phyloP scores from a whole-genome alignment of 2,329 filamentous ascomycete species.

The Aspergillus jensenii region DNA sequence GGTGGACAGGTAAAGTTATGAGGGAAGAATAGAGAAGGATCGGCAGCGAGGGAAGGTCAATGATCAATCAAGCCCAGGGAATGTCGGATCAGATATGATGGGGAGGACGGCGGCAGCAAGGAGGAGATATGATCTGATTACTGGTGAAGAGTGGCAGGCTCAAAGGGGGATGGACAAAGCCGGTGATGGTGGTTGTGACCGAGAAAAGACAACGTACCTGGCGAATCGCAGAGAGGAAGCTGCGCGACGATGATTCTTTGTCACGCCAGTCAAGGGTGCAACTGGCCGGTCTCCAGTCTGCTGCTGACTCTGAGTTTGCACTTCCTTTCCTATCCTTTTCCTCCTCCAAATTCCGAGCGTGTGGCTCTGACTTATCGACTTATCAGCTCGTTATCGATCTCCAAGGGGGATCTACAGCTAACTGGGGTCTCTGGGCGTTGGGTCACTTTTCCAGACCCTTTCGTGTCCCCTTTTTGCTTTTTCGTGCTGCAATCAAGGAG shows the following conservation, averaged over 20 bases:
- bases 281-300: neutral
- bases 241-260: slow-evolving; percentile 2
- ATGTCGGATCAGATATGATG: slow-evolving; percentile 26
- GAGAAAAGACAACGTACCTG: slow-evolving; percentile 10
- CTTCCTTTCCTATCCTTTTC: neutral
- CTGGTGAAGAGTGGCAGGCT: neutral
- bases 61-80: slow-evolving; percentile 17
- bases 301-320: neutral
- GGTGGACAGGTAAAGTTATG: slow-evolving; percentile 13
- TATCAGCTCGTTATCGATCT: slow-evolving; percentile 26
- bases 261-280: neutral
- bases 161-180: neutral
- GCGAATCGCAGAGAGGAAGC: neutral
- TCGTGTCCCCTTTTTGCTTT: slow-evolving; percentile 10
- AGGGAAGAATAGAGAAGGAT: slow-evolving; percentile 13
- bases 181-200: slow-evolving; percentile 8
- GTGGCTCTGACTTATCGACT: slow-evolving; percentile 4
- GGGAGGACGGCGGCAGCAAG: slow-evolving; percentile 6
- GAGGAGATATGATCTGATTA: slow-evolving; percentile 11
- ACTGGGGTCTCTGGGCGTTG: slow-evolving; percentile 12
- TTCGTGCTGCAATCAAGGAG: slow-evolving; percentile 5
- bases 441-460: slow-evolving; percentile 6
- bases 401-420: slow-evolving; percentile 23
- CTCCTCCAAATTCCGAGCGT: slow-evolving; percentile 7
- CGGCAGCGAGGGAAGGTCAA: slow-evolving; percentile 19